These are phyloP conservation scores for Cucumis hystrix DNA, from an alignment of 306 rosid genomes.

Conservation along the genomic window DNA sequence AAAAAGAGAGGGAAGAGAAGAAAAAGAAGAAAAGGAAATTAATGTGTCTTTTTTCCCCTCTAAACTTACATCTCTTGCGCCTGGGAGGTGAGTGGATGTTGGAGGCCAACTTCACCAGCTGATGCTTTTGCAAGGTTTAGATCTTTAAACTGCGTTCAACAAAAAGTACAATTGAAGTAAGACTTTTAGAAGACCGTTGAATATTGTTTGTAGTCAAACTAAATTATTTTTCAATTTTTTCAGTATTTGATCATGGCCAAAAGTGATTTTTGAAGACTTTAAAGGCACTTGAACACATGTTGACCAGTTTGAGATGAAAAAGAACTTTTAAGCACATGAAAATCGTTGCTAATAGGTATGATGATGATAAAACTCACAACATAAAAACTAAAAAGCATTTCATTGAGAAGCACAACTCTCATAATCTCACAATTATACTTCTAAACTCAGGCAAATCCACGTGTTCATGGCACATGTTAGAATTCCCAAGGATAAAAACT, in stretches of 20 bases:
- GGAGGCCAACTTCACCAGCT: constrained; percentile 48
- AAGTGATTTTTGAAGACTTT: background rate
- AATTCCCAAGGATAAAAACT: background rate
- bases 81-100: constrained; percentile 48
- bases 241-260: background rate
- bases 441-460: background rate
- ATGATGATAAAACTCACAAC: background rate
- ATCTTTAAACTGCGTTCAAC: constrained; percentile 57
- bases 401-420: background rate
- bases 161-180: no score
- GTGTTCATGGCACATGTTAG: background rate
- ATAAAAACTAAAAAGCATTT: background rate
- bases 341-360: no score
- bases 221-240: background rate
- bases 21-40: background rate
- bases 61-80: constrained; percentile 57
- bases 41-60: background rate
- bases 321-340: no score
- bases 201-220: background rate
- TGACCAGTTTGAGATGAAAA: no score
- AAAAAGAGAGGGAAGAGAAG: constrained; percentile 5
- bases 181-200: background rate
- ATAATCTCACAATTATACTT: background rate
- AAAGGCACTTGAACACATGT: background rate
- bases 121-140: constrained; percentile 69